Evolutionary conservation across 2,329 filamentous ascomycete genomes (phyloP).

Genomic region (Penicillium sp.): DNA sequence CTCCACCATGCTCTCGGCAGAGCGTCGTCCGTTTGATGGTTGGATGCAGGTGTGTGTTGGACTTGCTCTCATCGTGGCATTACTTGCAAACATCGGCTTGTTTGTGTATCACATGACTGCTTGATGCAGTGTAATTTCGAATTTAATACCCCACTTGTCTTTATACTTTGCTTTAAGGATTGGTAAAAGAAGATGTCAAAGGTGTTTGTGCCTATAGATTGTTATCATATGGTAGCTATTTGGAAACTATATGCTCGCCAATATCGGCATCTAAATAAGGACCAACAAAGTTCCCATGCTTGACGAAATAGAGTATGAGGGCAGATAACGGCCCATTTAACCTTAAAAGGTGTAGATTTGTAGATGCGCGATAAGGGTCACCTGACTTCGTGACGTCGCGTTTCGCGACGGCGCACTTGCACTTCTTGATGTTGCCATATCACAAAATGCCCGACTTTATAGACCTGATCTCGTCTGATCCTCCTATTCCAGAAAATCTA

Average conservation of each 20-base stretch:
- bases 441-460: slow-evolving; percentile 42
- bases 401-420: not conserved
- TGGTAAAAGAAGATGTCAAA: not conserved
- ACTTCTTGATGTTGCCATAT: slow-evolving; percentile 1
- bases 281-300: too few relatives aligned
- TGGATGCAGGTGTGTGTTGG: slow-evolving; percentile 34
- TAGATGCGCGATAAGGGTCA: slow-evolving; percentile 17
- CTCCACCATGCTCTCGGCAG: slow-evolving; percentile 48
- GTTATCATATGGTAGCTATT: not conserved
- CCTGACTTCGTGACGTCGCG: slow-evolving; percentile 29
- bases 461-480: slow-evolving; percentile 38
- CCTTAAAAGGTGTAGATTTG: not conserved
- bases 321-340: not conserved
- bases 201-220: not conserved
- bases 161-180: not conserved
- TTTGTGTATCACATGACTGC: slow-evolving; percentile 11
- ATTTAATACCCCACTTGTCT: slow-evolving; percentile 16
- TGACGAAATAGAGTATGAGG: too few relatives aligned
- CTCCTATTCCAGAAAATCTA: slow-evolving; percentile 22
- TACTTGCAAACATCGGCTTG: slow-evolving; percentile 31
- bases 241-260: too few relatives aligned
- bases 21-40: slow-evolving; percentile 38
- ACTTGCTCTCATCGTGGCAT: slow-evolving; percentile 31
- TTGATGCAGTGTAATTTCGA: slow-evolving; percentile 10
- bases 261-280: too few relatives aligned